Evolutionary conservation across 495 filamentous ascomycete species (phyloP), one percentile per base, ranked within the genome.

Genomic region (Podospora fimiseda): DNA sequence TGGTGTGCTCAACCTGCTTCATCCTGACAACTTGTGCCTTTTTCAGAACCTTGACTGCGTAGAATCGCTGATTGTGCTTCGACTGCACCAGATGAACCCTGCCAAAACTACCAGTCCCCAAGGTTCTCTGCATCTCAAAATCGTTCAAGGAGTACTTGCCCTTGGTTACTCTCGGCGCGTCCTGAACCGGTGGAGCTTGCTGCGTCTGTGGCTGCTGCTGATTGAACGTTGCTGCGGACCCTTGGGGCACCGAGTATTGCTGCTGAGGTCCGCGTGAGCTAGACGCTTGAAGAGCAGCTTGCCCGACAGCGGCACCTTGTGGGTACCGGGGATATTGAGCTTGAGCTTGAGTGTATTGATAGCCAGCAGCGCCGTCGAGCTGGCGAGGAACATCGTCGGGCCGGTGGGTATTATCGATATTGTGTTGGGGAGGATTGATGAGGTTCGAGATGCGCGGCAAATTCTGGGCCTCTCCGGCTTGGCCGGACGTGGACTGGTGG

Each of bases 1-100:
- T 97, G 51, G 93, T 98, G 70, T 98, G 93, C 66, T 97, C 94
- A 43, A 98, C 88, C 69, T 98, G 94, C 76, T 97, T 97, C 93
- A 97, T 97, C 78, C 95, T 97, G 58, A 97, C 90, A 39, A 98
- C 93, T 70, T 98, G 94, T 46, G 83, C 85, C 79, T 98, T 98
- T 72, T 97, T 97, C 70, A 98, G 70, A 39, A 97, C 94, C 70
- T 98, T 98, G 68, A 98, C 83, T 13, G 93, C 93, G 74, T 98
- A 98, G 77, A 90, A 97, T 43, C 93, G 84, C 70, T 91, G 85
- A 70, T 97, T 98, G 72, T 98, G 94, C 61, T 86, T 90, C 22
- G 90, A 96, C 70, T 97, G 92, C 43, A 97, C 93, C 23, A 97
- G 74, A 61, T 97, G 94, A 21, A 98, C 93, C 40, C 94, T 79